Base-by-base conservation (phyloP, 2,329 filamentous ascomycete genomes). In the Harringtonia lauricola region DNA sequence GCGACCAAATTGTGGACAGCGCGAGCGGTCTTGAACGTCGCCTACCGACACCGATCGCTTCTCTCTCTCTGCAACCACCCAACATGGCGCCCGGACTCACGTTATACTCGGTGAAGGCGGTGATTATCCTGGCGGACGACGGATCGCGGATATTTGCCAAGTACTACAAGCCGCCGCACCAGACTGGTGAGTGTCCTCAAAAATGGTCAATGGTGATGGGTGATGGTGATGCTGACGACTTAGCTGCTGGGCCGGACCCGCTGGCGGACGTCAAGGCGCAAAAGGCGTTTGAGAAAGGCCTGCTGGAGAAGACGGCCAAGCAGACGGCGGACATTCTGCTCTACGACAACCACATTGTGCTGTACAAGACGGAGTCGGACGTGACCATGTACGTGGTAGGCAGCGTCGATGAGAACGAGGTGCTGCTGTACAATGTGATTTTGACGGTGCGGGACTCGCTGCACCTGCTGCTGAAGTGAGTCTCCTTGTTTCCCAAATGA, bases 291-390 rank as follows among this genome's bases (percentile, higher is more conserved):
- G 92, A 98, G 66, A 95, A 95, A 70, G 92, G 89, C 7, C 76
- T 98, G 33, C 69, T 95, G 47, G 83, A 95, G 58, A 96, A 98
- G 49, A 96, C 92, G 15, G 83, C 85, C 53, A 98, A 96, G 72
- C 87, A 94, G 68, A 89, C 79, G 14, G 87, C 84, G 55, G 92
- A 96, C 67, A 92, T 98, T 56, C 94, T 98, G 55, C 79, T 98
- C 44, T 96, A 95, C 67, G 92, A 98, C 67, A 94, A 94, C 68
- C 80, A 87, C 57, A 83, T 98, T 49, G 87, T 96, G 44, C 82
- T 96, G 42, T 98, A 95, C 74, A 98, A 98, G 79, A 84, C 84
- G 69, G 92, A 98, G 71, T 88, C 86, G 55, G 92, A 98, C 63
- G 85, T 96, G 45, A 95, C 95, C 78, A 51, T 79, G 59, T 96